A percentile compares a stretch with the other conserved stretches of the same genome.
These are phyloP conservation scores for Isoetes engelmannii DNA, from an alignment of 83 land plant genomes.

Conservation along the genomic window DNA sequence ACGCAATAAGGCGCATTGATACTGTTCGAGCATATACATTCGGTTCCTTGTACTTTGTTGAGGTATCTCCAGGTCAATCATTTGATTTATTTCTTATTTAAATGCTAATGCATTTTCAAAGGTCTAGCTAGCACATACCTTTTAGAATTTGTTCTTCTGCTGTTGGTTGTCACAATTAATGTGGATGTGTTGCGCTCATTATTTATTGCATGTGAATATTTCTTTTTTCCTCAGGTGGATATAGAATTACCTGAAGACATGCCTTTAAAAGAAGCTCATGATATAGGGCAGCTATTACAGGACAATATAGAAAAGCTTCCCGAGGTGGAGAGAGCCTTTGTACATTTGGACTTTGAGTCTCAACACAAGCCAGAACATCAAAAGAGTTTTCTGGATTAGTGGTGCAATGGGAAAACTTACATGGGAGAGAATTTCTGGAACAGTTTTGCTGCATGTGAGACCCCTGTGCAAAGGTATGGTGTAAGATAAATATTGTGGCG, in stretches of 20 bases:
- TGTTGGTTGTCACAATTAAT: no score
- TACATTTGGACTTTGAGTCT: constrained; percentile 75
- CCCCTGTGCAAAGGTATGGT: no score
- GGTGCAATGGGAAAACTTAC: no score
- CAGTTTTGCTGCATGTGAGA: no score
- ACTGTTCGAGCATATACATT: constrained; percentile 89
- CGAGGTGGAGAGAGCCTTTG: constrained; percentile 80
- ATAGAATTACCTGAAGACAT: constrained; percentile 70
- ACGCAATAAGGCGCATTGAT: constrained; percentile 53
- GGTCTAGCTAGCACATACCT: no score
- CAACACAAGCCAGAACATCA: constrained; percentile 75
- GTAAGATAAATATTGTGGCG: no score
- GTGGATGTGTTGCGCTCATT: no score
- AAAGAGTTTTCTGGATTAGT: no score
- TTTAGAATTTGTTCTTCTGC: no score
- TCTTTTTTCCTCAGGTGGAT: constrained; percentile 45
- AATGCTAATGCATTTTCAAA: no score
- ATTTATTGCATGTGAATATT: neutral
- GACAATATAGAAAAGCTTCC: constrained; percentile 57
- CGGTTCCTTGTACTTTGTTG: constrained; percentile 75
- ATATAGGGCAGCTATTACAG: constrained; percentile 65
- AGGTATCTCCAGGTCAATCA: constrained; percentile 54
- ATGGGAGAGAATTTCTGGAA: no score
- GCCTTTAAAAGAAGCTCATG: constrained; percentile 74
- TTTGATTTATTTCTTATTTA: no score